Percentiles rank a stretch among this genome's conserved stretches.
These are phyloP conservation scores for Xylariales sp. DNA, from an alignment of 2,329 filamentous ascomycete genomes.

Conservation along the genomic window DNA sequence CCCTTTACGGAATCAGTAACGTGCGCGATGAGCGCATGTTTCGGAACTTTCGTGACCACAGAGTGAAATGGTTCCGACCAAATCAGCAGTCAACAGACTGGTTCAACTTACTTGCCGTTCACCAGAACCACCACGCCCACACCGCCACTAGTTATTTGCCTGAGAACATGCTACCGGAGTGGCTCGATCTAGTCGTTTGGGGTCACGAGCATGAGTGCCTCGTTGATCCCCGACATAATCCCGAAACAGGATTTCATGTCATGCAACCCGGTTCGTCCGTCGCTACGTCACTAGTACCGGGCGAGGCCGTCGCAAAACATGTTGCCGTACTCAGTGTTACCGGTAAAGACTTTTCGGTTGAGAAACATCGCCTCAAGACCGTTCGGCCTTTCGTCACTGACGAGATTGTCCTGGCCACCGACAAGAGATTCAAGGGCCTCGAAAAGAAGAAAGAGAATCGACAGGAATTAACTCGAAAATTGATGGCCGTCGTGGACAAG, in stretches of 20 bases:
- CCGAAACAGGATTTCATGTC: slow-evolving; percentile 90
- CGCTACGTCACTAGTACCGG: slow-evolving; percentile 89
- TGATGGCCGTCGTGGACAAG: slow-evolving; percentile 83
- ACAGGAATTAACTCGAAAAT: slow-evolving; percentile 78
- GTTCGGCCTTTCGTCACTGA: slow-evolving; percentile 91
- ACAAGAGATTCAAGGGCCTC: slow-evolving; percentile 80
- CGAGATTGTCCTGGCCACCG: slow-evolving; percentile 81
- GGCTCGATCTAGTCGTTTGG: slow-evolving; percentile 93
- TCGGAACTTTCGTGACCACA: slow-evolving; percentile 90
- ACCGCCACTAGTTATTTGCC: slow-evolving; percentile 94
- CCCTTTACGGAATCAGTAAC: slow-evolving; percentile 94
- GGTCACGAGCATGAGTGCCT: slow-evolving; percentile 97
- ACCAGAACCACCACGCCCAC: slow-evolving; percentile 95
- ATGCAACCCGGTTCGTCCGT: slow-evolving; percentile 98
- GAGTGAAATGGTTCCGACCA: slow-evolving; percentile 93
- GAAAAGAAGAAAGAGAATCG: slow-evolving; percentile 87
- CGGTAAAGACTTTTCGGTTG: slow-evolving; percentile 81
- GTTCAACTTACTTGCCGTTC: slow-evolving; percentile 95
- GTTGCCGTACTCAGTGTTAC: slow-evolving; percentile 87
- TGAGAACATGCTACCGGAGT: slow-evolving; percentile 90
- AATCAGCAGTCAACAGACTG: slow-evolving; percentile 84
- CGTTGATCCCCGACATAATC: slow-evolving; percentile 85
- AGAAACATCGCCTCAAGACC: slow-evolving; percentile 85
- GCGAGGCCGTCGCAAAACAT: slow-evolving; percentile 91
- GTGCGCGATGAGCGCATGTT: slow-evolving; percentile 95